A percentile compares a stretch with the other conserved stretches of the same genome.
These are phyloP conservation scores for Cercospora zeina DNA, from an alignment of 2,329 filamentous ascomycete genomes.

Conservation along the genomic window DNA sequence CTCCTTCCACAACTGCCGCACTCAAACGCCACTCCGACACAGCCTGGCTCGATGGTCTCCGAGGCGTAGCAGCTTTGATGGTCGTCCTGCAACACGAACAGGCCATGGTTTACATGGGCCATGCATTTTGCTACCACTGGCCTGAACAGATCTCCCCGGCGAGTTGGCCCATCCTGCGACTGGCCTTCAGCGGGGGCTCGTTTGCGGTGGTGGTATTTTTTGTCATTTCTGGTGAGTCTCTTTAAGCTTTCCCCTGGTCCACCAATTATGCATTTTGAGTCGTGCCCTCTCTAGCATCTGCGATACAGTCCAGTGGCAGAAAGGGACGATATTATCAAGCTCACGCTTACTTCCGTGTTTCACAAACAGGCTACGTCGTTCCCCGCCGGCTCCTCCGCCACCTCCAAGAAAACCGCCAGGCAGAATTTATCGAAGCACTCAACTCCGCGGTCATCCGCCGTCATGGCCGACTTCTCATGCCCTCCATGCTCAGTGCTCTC, in stretches of 20 bases:
- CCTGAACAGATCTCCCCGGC: slow-evolving; percentile 58
- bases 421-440: slow-evolving; percentile 45
- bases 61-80: slow-evolving; percentile 64
- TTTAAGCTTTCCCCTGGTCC: too few relatives aligned
- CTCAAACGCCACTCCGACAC: slow-evolving; percentile 40
- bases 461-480: slow-evolving; percentile 51
- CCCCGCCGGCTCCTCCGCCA: slow-evolving; percentile 44
- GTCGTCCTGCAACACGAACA: slow-evolving; percentile 64
- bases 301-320: too few relatives aligned
- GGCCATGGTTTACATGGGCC: slow-evolving; percentile 17
- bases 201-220: slow-evolving; percentile 56
- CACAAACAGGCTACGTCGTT: slow-evolving; percentile 50
- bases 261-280: too few relatives aligned
- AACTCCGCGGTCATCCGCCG: slow-evolving; percentile 53
- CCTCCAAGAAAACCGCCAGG: slow-evolving; percentile 36
- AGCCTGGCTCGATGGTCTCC: slow-evolving; percentile 63
- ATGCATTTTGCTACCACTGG: slow-evolving; percentile 47
- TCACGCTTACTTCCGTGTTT: too few relatives aligned
- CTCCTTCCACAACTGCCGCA: not conserved
- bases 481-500: slow-evolving; percentile 57
- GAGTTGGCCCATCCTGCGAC: slow-evolving; percentile 16
- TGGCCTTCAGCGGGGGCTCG: slow-evolving; percentile 60
- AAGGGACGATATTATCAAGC: too few relatives aligned
- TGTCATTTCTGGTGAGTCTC: slow-evolving; percentile 46
- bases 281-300: too few relatives aligned